A percentile compares a stretch with the other conserved stretches of the same genome.
These are phyloP conservation scores for Aspergillus hortae DNA, from an alignment of 2,329 filamentous ascomycete genomes.

Conservation along the genomic window DNA sequence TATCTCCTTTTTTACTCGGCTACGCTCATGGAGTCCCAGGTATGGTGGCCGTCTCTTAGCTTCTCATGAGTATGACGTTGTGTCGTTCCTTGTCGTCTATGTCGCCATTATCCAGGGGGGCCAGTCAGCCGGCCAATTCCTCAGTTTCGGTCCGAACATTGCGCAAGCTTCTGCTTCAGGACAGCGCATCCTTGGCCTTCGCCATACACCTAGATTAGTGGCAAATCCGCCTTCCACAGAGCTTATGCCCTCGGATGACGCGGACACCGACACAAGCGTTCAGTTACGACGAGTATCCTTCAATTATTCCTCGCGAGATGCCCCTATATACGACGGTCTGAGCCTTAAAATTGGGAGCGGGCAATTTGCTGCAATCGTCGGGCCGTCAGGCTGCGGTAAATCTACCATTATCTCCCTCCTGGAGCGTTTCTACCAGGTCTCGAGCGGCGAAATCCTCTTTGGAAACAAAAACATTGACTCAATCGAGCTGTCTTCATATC, in stretches of 20 bases:
- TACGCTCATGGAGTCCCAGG: constrained; percentile 34
- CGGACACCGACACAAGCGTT: neutral
- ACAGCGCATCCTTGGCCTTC: constrained; percentile 33
- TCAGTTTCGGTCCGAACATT: constrained; percentile 61
- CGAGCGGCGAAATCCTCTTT: constrained; percentile 61
- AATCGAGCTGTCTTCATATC: constrained; percentile 61
- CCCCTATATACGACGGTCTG: neutral
- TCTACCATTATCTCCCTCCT: constrained; percentile 64
- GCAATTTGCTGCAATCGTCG: constrained; percentile 54
- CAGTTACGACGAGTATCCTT: neutral
- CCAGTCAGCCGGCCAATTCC: constrained; percentile 63
- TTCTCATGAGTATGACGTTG: constrained; percentile 44
- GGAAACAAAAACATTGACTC: constrained; percentile 59
- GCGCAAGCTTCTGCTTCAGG: constrained; percentile 37
- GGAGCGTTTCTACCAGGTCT: constrained; percentile 66
- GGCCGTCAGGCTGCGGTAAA: constrained; percentile 58
- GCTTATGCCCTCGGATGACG: neutral
- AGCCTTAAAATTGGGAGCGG: constrained; percentile 41
- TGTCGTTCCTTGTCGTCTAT: constrained; percentile 57
- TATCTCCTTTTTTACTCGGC: neutral
- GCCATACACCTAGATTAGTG: constrained; percentile 1
- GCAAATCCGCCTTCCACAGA: no score
- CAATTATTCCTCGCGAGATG: neutral
- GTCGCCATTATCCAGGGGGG: constrained; percentile 66
- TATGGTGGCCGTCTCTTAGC: constrained; percentile 61